Conservation (phyloP, 2,329 filamentous ascomycete species). For the Cercospora sp. region DNA sequence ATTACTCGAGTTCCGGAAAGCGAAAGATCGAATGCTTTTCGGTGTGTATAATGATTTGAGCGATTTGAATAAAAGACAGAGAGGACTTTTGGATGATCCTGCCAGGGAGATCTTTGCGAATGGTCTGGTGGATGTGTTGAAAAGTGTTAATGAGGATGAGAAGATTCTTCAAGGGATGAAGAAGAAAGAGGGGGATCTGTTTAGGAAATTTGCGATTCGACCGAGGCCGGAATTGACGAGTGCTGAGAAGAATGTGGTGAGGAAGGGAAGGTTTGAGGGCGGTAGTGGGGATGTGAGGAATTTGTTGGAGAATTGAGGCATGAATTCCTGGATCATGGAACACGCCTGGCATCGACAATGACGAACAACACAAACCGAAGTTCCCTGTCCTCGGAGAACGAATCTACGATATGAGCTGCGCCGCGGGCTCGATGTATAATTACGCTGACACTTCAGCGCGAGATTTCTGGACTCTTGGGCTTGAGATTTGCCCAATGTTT, state of each 20-base stretch:
- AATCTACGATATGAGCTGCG: not conserved
- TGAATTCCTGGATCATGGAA: too few relatives aligned
- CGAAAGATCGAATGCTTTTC: constrained; percentile 37
- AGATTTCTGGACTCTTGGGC: too few relatives aligned
- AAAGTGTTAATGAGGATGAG: not conserved
- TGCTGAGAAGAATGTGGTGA: constrained; percentile 1
- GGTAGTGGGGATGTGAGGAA: constrained; percentile 13
- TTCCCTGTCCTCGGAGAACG: not conserved
- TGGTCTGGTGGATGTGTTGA: constrained; percentile 26
- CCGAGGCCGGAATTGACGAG: not conserved
- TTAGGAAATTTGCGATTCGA: not conserved
- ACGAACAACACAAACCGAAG: not conserved
- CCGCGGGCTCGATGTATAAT: not conserved
- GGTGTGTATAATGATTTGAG: constrained; percentile 31
- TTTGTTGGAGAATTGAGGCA: not conserved
- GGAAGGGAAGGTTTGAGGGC: not conserved
- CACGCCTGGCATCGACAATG: too few relatives aligned
- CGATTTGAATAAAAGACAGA: not conserved
- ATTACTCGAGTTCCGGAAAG: constrained; percentile 41
- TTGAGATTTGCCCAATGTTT: too few relatives aligned
- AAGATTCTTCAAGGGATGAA: not conserved
- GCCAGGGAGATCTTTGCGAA: constrained; percentile 28
- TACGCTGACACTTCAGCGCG: too few relatives aligned
- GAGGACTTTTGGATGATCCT: constrained; percentile 23
- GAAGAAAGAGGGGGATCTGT: not conserved